These are phyloP conservation scores for Akanthomyces dipterigenus DNA, from an alignment of 2,329 filamentous ascomycete genomes.

Conservation along the genomic window DNA sequence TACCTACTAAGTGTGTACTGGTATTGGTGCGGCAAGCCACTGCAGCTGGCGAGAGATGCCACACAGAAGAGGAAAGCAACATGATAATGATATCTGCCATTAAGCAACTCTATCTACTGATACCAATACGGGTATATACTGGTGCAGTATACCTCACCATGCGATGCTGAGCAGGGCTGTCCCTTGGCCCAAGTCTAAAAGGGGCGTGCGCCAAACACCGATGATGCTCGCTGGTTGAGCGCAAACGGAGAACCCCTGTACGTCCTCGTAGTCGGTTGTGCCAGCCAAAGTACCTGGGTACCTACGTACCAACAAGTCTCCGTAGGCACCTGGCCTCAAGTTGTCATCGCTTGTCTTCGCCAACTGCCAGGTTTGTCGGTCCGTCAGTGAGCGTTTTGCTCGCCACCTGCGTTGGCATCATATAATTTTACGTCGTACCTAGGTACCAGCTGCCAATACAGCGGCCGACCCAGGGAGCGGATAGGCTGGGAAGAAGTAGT, in stretches of 20 bases:
- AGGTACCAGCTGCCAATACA: too few species aligned
- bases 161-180: neutral
- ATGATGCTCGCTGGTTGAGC: neutral
- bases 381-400: neutral
- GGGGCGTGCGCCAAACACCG: neutral
- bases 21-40: neutral
- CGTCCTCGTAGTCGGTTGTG: neutral
- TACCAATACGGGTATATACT: neutral
- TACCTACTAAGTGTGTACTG: too few species aligned
- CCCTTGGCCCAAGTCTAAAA: neutral
- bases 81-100: neutral
- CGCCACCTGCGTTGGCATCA: neutral
- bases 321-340: too few species aligned
- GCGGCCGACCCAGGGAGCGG: too few species aligned
- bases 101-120: neutral
- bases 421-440: neutral
- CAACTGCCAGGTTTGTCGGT: neutral
- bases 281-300: too few species aligned
- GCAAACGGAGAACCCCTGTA: conserved; percentile 1
- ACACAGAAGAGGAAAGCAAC: neutral
- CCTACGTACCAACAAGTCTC: neutral
- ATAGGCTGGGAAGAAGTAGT: too few species aligned
- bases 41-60: neutral
- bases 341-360: neutral
- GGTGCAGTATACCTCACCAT: neutral